Evolutionary conservation across 169 alveolate species (phyloP).

Genomic region (Plasmodium adleri): DNA sequence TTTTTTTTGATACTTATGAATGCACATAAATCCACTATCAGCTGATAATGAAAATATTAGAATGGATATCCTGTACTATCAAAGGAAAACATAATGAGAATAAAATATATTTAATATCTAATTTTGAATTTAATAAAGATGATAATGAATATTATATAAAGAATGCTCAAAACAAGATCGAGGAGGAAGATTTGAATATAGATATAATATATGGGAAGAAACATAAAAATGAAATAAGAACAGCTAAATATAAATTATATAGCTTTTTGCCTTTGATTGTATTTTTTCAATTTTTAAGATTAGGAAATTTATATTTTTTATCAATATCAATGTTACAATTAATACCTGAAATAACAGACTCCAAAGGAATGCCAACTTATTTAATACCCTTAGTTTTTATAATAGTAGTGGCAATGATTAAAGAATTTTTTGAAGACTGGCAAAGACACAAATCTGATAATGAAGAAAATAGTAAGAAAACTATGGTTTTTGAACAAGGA

Average conservation of each 20-base stretch:
- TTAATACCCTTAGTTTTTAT: constrained; percentile 94
- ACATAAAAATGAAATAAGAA: constrained; percentile 73
- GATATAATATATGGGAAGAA: constrained; percentile 70
- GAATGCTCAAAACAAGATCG: constrained; percentile 42
- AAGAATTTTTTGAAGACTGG: constrained; percentile 94
- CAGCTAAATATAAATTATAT: constrained; percentile 79
- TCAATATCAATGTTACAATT: constrained; percentile 91
- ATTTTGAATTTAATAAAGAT: constrained; percentile 48
- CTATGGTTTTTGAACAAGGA: constrained; percentile 85
- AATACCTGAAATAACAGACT: constrained; percentile 89
- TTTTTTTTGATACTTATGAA: constrained; percentile 4
- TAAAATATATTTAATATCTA: constrained; percentile 52
- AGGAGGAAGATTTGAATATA: constrained; percentile 69
- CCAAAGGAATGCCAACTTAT: constrained; percentile 93
- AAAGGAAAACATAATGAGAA: constrained; percentile 39
- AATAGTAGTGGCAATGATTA: constrained; percentile 91
- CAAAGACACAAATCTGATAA: constrained; percentile 92
- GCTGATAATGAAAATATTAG: constrained; percentile 9
- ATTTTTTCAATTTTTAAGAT: constrained; percentile 80
- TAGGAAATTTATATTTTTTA: constrained; percentile 92
- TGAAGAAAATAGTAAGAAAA: constrained; percentile 90
- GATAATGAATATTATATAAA: constrained; percentile 52
- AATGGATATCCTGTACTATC: constrained; percentile 41
- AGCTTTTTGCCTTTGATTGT: constrained; percentile 79
- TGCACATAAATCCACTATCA: not conserved